Conservation (phyloP, 805 yeast species). For the Ogataea siamensis region DNA sequence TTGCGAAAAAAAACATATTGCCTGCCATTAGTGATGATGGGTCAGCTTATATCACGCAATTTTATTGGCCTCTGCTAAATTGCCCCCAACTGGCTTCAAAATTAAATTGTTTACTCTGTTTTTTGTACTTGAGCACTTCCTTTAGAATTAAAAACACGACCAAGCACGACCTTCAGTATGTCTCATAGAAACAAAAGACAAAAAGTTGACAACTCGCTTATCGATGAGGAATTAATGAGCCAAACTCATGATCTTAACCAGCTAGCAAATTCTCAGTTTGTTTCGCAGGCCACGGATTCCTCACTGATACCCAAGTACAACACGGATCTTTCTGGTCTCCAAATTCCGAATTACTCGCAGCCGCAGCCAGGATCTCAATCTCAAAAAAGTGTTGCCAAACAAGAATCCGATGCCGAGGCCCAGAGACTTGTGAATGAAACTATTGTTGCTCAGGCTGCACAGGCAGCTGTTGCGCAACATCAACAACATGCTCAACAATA, state of each 20-base stretch:
- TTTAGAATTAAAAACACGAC: constrained; percentile 17
- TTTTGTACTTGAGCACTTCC: constrained; percentile 22
- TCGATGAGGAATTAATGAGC: constrained; percentile 26
- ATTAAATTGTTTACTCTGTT: constrained; percentile 12
- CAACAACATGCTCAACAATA: constrained; percentile 15
- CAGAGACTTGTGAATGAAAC: constrained; percentile 21
- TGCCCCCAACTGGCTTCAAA: constrained; percentile 4
- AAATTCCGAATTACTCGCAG: constrained; percentile 17
- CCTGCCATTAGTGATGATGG: not conserved
- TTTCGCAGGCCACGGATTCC: constrained; percentile 19
- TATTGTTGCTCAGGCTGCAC: constrained; percentile 24
- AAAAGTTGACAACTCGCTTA: constrained; percentile 24
- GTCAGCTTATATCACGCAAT: not conserved
- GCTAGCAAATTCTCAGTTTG: constrained; percentile 17
- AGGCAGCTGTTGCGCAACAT: constrained; percentile 22
- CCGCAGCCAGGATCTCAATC: constrained; percentile 13
- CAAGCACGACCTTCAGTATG: constrained; percentile 16
- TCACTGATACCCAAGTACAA: constrained; percentile 25
- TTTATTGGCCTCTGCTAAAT: constrained; percentile 4
- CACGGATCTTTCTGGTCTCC: constrained; percentile 17
- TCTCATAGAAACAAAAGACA: constrained; percentile 22
- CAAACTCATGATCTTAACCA: constrained; percentile 22
- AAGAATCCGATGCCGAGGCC: constrained; percentile 17
- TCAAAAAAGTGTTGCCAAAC: constrained; percentile 5
- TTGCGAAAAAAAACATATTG: not conserved